A percentile compares a stretch with the other conserved stretches of the same genome.
These are phyloP conservation scores for Rhexocercosporidium sp. DNA, from an alignment of 2,329 filamentous ascomycete species.

Conservation along the genomic window DNA sequence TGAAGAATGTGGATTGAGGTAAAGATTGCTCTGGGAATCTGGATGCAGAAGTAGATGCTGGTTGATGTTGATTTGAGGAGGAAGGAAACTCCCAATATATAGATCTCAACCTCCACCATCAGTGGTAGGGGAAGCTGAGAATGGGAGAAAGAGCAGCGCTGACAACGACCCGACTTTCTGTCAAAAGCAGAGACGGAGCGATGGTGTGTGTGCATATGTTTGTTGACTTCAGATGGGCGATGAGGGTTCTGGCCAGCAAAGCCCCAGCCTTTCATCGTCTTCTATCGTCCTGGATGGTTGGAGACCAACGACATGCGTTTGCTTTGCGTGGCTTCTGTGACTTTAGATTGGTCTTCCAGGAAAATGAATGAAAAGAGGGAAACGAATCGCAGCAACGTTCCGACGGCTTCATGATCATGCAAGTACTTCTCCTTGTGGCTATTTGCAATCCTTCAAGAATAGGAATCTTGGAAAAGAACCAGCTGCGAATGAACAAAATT, in stretches of 20 bases:
- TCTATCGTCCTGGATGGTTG: not conserved
- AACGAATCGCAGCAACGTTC: not conserved
- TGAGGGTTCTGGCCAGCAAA: not conserved
- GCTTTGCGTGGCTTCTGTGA: not conserved
- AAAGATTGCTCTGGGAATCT: not conserved
- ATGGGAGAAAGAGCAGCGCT: not conserved
- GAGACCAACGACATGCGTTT: not conserved
- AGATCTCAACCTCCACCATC: slow-evolving; percentile 3
- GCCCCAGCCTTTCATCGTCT: not conserved
- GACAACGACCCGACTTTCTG: not conserved
- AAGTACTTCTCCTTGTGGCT: not conserved
- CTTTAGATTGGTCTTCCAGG: not conserved
- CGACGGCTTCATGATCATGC: not conserved
- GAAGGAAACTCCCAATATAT: slow-evolving; percentile 16
- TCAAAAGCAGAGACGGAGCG: not conserved
- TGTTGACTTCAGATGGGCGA: not conserved
- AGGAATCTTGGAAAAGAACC: not conserved
- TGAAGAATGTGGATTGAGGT: slow-evolving; percentile 5
- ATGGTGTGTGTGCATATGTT: not conserved
- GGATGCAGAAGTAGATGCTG: slow-evolving; percentile 14
- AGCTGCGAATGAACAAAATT: not conserved
- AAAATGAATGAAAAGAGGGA: not conserved
- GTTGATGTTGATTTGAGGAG: slow-evolving; percentile 12
- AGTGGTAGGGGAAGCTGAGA: not conserved
- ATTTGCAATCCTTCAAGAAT: not conserved